A percentile compares a stretch with the other conserved stretches of the same genome.
Conservation (phyloP, 2,329 filamentous ascomycete genomes). For the Capronia americana region DNA sequence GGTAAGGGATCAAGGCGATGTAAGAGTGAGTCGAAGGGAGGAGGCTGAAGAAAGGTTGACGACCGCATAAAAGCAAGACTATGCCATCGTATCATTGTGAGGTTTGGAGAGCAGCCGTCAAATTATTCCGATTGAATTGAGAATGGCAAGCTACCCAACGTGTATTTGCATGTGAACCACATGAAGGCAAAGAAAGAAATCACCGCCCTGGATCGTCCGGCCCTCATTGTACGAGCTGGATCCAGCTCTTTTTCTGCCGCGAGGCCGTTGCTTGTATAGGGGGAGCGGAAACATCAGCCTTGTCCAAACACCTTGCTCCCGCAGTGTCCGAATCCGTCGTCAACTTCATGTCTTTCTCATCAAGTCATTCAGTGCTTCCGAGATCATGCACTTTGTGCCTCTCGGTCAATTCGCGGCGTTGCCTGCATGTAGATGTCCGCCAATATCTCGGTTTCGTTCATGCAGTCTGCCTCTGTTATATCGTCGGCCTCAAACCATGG, state of each 20-base stretch:
- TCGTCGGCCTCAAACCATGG: constrained; percentile 21
- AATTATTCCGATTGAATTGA: constrained; percentile 2
- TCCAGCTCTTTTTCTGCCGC: constrained; percentile 4
- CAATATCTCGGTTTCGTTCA: not conserved
- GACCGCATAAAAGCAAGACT: not conserved
- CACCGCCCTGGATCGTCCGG: not conserved
- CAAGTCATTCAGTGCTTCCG: not conserved
- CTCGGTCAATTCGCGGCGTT: not conserved
- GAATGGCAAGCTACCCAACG: constrained; percentile 1
- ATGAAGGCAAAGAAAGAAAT: not conserved
- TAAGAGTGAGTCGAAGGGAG: not conserved
- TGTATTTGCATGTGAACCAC: not conserved
- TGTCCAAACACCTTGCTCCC: not conserved
- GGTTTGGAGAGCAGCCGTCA: not conserved
- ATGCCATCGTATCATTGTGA: not conserved
- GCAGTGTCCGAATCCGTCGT: not conserved
- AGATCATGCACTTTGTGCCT: not conserved
- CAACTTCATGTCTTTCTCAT: constrained; percentile 5
- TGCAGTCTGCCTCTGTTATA: not conserved
- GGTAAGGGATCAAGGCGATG: not conserved
- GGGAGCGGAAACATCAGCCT: not conserved
- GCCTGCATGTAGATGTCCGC: not conserved
- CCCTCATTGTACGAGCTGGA: not conserved
- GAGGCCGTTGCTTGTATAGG: constrained; percentile 3
- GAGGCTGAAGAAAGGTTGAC: not conserved